A percentile compares a stretch with the other conserved stretches of the same genome.
Conservation (phyloP, 345 rosid genomes). For the Brassica carinata region DNA sequence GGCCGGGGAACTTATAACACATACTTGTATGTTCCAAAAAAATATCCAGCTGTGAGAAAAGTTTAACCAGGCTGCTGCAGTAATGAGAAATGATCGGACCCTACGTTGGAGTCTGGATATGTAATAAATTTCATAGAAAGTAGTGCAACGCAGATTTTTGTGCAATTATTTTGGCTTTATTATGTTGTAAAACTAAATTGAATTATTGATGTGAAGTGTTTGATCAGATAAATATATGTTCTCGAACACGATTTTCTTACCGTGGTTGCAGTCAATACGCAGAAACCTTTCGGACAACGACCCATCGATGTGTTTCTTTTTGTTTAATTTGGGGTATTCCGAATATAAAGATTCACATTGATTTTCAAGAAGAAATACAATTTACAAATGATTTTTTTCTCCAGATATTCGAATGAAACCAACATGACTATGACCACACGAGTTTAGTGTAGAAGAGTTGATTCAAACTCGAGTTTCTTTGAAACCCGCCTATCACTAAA, state of each 20-base stretch:
- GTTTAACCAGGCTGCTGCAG: constrained; percentile 25
- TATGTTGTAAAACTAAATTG: neutral
- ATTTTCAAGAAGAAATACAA: too few species aligned
- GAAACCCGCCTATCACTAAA: too few species aligned
- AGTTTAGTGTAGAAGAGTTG: too few species aligned
- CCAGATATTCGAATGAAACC: too few species aligned
- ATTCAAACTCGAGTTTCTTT: too few species aligned
- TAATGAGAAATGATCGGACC: constrained; percentile 31
- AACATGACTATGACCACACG: too few species aligned
- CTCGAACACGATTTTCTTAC: constrained; percentile 16
- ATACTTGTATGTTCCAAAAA: neutral
- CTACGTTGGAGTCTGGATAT: constrained; percentile 36
- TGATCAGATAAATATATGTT: constrained; percentile 2
- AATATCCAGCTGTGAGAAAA: neutral
- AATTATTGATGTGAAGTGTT: constrained; percentile 19
- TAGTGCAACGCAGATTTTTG: constrained; percentile 14
- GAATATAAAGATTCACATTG: neutral
- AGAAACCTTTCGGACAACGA: constrained; percentile 43
- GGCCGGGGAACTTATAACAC: neutral
- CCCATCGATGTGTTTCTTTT: constrained; percentile 30
- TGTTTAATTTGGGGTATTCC: too few species aligned
- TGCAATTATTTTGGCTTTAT: neutral
- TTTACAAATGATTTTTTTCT: too few species aligned
- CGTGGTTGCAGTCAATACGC: constrained; percentile 40
- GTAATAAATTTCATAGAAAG: constrained; percentile 37